Evolutionary conservation across 2,329 filamentous ascomycete species (phyloP).

Genomic region (Ophiostoma sp.): DNA sequence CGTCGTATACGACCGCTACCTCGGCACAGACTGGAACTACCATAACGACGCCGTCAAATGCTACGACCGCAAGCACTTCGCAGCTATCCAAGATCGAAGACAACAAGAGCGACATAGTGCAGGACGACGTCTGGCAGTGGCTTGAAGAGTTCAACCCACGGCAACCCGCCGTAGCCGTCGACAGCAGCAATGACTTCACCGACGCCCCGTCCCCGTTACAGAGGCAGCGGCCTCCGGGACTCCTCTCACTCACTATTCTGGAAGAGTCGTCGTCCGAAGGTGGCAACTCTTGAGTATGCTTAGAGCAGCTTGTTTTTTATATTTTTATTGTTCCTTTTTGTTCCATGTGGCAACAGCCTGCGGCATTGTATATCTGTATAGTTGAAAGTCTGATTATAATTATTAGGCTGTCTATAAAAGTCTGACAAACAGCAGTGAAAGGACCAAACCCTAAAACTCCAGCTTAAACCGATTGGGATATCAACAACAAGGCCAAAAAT

Average conservation of each 20-base stretch:
- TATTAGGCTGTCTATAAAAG: neutral
- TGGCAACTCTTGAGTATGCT: neutral
- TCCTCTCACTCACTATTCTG: conserved; percentile 23
- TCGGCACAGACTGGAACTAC: neutral
- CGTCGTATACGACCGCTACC: neutral
- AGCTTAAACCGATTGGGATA: neutral
- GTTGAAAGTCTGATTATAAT: neutral
- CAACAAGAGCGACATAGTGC: conserved; percentile 2
- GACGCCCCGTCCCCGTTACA: neutral
- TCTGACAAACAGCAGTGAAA: neutral
- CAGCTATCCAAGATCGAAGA: conserved; percentile 11
- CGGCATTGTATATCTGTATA: neutral
- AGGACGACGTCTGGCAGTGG: conserved; percentile 27
- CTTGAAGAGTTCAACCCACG: conserved; percentile 25
- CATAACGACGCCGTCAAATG: neutral
- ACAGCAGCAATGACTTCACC: neutral
- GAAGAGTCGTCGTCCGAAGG: conserved; percentile 25
- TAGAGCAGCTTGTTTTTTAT: neutral
- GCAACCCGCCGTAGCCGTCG: conserved; percentile 4
- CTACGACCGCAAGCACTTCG: neutral
- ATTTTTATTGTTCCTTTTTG: neutral
- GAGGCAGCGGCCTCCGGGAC: conserved; percentile 7
- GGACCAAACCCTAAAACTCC: neutral
- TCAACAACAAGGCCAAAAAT: no score
- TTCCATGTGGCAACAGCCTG: neutral